Conservation (phyloP, 1,284 basidiomycete species). For the Limonomyces culmigenus region DNA sequence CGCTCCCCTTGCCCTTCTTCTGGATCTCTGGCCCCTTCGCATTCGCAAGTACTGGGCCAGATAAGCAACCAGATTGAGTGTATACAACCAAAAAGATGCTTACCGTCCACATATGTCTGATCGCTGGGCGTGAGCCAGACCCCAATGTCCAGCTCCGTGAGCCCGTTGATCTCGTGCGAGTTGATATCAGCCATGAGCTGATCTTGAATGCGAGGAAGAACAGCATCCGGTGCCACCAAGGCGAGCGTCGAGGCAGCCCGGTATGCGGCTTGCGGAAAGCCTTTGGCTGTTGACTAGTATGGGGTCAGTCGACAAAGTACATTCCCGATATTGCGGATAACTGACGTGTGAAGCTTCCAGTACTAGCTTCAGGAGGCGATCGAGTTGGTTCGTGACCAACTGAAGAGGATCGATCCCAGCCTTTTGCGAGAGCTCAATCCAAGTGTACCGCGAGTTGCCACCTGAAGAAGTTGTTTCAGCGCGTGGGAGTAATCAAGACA, state of each 20-base stretch:
- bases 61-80: background rate
- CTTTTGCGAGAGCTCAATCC: conserved; percentile 72
- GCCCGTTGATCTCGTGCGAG: conserved; percentile 32
- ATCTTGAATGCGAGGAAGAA: conserved; percentile 53
- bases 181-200: conserved; percentile 52
- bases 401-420: conserved; percentile 52
- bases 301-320: background rate
- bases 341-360: conserved; percentile 23
- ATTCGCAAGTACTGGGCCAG: conserved; percentile 38
- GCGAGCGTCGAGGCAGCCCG: conserved; percentile 60
- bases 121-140: conserved; percentile 79
- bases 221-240: conserved; percentile 57
- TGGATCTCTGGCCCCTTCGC: conserved; percentile 35
- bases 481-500: conserved; percentile 5
- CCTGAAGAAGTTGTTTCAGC: conserved; percentile 15
- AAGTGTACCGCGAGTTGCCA: conserved; percentile 42
- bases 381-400: conserved; percentile 31
- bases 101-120: conserved; percentile 64
- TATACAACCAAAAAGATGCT: conserved; percentile 9
- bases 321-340: background rate
- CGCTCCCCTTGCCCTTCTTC: conserved; percentile 74
- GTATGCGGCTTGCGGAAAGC: conserved; percentile 51
- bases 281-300: conserved; percentile 7
- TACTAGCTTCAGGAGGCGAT: conserved; percentile 31
- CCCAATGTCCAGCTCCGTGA: conserved; percentile 61